These are phyloP conservation scores for Scleroderma bovista DNA, from an alignment of 768 basidiomycete genomes.

Conservation along the genomic window DNA sequence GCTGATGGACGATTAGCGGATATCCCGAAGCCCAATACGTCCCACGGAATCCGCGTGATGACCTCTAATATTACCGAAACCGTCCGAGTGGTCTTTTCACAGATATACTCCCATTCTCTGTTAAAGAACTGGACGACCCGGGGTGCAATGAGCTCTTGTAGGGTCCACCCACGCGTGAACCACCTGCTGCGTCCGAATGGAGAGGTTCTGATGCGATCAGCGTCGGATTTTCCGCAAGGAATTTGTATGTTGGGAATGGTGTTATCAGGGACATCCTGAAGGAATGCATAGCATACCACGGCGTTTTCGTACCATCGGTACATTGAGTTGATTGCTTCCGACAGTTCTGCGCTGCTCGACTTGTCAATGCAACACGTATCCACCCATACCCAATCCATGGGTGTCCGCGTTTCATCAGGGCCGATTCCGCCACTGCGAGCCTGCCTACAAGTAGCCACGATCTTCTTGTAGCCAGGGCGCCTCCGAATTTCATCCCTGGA, in stretches of 20 bases:
- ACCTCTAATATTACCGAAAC: not conserved
- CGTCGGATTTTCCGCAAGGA: not conserved
- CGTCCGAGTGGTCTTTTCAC: not conserved
- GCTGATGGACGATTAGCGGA: not conserved
- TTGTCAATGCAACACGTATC: not conserved
- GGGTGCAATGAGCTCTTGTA: conserved; percentile 2
- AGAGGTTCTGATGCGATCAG: not conserved
- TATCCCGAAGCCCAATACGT: not conserved
- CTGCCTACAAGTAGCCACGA: not conserved
- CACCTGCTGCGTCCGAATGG: not conserved
- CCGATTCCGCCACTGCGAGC: not conserved
- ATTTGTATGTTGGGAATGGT: too few species aligned
- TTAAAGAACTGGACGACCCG: not conserved
- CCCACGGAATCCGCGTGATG: not conserved
- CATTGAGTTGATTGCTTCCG: too few species aligned
- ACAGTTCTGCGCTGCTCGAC: too few species aligned
- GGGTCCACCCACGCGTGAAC: not conserved
- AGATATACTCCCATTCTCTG: not conserved
- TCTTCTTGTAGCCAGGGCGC: not conserved
- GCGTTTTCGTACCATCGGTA: too few species aligned
- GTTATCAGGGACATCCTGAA: too few species aligned
- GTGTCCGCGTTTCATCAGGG: too few species aligned
- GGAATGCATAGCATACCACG: too few species aligned
- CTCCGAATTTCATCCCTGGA: not conserved
- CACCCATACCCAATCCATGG: not conserved